phyloP scores from a whole-genome alignment of 345 rosid genomes.

The Lepidium sativum region DNA sequence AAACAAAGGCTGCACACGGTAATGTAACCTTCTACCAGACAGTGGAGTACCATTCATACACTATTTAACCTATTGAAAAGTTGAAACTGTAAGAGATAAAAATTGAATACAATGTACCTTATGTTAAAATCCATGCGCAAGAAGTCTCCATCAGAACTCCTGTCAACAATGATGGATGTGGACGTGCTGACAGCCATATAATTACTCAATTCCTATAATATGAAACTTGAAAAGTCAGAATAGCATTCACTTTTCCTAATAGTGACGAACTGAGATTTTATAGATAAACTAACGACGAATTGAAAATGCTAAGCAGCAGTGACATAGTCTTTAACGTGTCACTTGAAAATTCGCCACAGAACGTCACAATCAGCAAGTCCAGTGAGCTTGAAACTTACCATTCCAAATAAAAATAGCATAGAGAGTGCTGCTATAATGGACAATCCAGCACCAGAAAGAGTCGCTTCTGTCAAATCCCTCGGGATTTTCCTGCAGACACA shows the following conservation, averaged over 20 bases:
- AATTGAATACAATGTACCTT: slow-evolving; percentile 40
- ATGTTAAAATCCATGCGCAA: slow-evolving; percentile 86
- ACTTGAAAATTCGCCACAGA: background rate
- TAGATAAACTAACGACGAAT: background rate
- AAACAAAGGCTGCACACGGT: background rate
- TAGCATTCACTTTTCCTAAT: background rate
- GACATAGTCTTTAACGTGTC: background rate
- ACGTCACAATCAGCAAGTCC: background rate
- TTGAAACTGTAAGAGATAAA: background rate
- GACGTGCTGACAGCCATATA: slow-evolving; percentile 75
- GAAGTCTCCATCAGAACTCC: slow-evolving; percentile 85
- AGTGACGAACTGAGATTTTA: background rate
- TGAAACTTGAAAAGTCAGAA: background rate
- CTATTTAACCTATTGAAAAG: background rate
- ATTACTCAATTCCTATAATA: slow-evolving; percentile 67
- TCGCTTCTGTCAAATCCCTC: slow-evolving; percentile 97
- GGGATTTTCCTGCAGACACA: slow-evolving; percentile 80
- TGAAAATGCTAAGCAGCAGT: background rate
- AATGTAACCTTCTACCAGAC: background rate
- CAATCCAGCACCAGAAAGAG: slow-evolving; percentile 92
- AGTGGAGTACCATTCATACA: background rate
- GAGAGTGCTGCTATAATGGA: slow-evolving; percentile 79
- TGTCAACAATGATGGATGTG: slow-evolving; percentile 83
- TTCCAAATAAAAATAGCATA: slow-evolving; percentile 94
- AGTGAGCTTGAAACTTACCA: slow-evolving; percentile 45